Evolutionary conservation across 2,329 filamentous ascomycete species (phyloP).

Genomic region (Penicillium concentricum): DNA sequence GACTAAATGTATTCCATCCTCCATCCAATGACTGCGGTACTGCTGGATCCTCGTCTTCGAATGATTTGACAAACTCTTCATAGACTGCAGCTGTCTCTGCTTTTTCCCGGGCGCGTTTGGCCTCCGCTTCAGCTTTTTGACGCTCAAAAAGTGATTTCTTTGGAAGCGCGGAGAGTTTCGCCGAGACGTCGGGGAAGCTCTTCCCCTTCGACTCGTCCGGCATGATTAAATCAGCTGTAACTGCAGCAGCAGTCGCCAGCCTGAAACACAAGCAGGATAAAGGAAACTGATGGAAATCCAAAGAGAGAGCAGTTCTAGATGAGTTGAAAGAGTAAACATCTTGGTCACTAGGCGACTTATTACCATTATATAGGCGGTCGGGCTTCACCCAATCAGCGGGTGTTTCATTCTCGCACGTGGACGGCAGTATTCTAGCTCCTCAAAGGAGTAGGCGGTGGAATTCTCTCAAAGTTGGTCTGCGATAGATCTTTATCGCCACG

Average conservation of each 20-base stretch:
- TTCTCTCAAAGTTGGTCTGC: too few species aligned
- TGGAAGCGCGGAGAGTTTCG: slow-evolving; percentile 74
- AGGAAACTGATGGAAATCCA: neutral
- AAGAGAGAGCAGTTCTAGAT: neutral
- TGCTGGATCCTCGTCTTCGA: slow-evolving; percentile 45
- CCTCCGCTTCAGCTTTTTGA: slow-evolving; percentile 84
- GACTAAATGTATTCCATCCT: slow-evolving; percentile 26
- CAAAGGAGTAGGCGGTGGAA: too few species aligned
- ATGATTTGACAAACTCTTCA: slow-evolving; percentile 79
- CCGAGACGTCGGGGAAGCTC: slow-evolving; percentile 67
- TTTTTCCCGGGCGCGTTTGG: slow-evolving; percentile 78
- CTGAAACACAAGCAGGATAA: neutral
- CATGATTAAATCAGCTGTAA: slow-evolving; percentile 31
- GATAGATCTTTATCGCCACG: too few species aligned
- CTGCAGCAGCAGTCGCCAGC: slow-evolving; percentile 17
- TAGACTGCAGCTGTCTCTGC: slow-evolving; percentile 85
- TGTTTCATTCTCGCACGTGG: neutral
- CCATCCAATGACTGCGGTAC: slow-evolving; percentile 23
- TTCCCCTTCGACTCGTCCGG: slow-evolving; percentile 40
- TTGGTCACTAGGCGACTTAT: too few species aligned
- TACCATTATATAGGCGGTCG: neutral
- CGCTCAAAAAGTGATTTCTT: slow-evolving; percentile 88
- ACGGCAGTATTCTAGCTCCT: too few species aligned
- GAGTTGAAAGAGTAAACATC: neutral
- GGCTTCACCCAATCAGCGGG: neutral